A percentile compares a stretch with the other conserved stretches of the same genome.
phyloP scores from a whole-genome alignment of 2,329 filamentous ascomycete species.

The Orbilia oligospora region DNA sequence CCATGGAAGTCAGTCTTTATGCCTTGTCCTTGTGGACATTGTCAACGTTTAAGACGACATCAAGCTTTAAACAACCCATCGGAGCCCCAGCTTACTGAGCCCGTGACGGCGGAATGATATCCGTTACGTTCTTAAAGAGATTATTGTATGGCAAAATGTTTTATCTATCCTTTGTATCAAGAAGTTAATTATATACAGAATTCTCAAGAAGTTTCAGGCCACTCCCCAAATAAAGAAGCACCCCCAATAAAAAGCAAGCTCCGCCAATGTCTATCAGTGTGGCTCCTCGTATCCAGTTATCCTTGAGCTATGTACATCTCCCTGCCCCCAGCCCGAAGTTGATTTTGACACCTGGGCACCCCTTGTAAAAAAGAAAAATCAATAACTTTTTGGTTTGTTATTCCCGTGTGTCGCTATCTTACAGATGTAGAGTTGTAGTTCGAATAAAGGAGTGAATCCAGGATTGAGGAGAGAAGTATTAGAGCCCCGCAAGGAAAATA shows the following conservation, averaged over 20 bases:
- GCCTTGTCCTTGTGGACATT: neutral
- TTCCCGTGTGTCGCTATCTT: constrained; percentile 33
- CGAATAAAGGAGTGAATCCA: constrained; percentile 34
- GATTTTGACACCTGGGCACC: constrained; percentile 1
- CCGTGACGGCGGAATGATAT: no score
- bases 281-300: neutral
- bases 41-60: neutral
- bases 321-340: neutral
- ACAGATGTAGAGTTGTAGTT: constrained; percentile 47
- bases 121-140: neutral
- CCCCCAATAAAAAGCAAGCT: constrained; percentile 12
- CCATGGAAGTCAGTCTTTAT: neutral
- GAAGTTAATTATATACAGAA: constrained; percentile 41
- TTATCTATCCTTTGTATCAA: constrained; percentile 9
- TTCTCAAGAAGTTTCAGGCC: neutral
- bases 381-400: constrained; percentile 29
- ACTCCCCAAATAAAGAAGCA: constrained; percentile 2
- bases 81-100: no score
- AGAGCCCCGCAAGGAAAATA: constrained; percentile 12
- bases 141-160: neutral
- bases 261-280: constrained; percentile 29
- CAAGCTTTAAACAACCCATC: no score
- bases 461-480: constrained; percentile 57
- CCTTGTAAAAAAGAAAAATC: constrained; percentile 19
- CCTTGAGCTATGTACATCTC: constrained; percentile 39